These are phyloP conservation scores for Phytophthora hibernalis DNA, from an alignment of 352 stramenopile genomes.

Conservation along the genomic window DNA sequence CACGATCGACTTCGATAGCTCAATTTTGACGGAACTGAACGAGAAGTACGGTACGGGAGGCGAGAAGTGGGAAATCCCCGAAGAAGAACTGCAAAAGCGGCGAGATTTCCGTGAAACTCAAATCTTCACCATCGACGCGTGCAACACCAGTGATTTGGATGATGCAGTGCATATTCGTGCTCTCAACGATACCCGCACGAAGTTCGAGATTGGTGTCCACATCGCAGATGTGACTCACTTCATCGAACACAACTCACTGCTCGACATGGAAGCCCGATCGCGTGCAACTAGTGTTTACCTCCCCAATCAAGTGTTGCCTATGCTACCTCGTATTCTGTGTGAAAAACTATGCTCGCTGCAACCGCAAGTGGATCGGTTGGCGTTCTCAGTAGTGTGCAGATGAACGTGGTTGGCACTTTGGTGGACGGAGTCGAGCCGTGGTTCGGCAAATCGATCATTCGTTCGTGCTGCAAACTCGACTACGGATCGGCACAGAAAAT, in stretches of 20 bases:
- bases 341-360: conserved; percentile 98
- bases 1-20: conserved; percentile 65
- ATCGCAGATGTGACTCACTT: conserved; percentile 99
- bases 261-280: conserved; percentile 94
- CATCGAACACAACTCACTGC: conserved; percentile 80
- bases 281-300: conserved; percentile 98
- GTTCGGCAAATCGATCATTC: conserved; percentile 98
- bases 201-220: conserved; percentile 95
- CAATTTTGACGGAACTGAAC: conserved; percentile 75
- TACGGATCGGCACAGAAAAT: conserved; percentile 97
- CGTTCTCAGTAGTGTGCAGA: conserved; percentile 96
- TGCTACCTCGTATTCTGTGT: conserved; percentile 97
- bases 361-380: conserved; percentile 95
- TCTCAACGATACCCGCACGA: conserved; percentile 60
- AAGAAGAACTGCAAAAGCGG: conserved; percentile 81
- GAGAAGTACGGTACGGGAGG: conserved; percentile 75
- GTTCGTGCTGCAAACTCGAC: conserved; percentile 96
- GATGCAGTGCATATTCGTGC: conserved; percentile 94
- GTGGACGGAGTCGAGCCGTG: conserved; percentile 90
- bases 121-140: conserved; percentile 99
- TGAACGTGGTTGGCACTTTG: conserved; percentile 95
- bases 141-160: conserved; percentile 96
- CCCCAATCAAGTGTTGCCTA: conserved; percentile 94
- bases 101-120: conserved; percentile 90
- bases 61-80: conserved; percentile 79